Conservation (phyloP, 306 rosid genomes). For the Malus orientalis region DNA sequence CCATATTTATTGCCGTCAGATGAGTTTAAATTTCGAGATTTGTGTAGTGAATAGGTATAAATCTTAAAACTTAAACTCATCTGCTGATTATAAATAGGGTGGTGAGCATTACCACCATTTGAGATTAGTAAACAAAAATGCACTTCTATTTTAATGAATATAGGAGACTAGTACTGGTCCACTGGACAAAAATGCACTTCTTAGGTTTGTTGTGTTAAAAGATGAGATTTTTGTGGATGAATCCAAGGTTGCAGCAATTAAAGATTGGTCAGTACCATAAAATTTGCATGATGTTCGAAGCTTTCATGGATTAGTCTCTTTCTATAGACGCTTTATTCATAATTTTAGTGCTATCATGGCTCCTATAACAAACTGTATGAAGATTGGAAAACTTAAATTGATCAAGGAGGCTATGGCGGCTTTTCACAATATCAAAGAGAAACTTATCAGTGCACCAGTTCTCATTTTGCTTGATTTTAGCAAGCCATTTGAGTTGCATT, state of each 20-base stretch:
- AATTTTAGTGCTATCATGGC: neutral
- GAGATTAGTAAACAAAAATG: too few species aligned
- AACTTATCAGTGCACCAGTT: neutral
- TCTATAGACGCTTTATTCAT: neutral
- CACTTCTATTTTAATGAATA: too few species aligned
- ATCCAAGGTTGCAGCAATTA: neutral
- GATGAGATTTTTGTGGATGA: neutral
- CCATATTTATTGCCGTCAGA: too few species aligned
- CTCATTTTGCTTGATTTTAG: neutral
- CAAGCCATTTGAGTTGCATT: neutral
- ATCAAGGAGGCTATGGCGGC: neutral
- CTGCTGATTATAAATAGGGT: too few species aligned
- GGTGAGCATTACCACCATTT: too few species aligned
- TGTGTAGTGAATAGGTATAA: too few species aligned
- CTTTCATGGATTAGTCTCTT: conserved; percentile 2
- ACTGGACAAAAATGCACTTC: too few species aligned
- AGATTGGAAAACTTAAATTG: neutral
- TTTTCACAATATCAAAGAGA: neutral
- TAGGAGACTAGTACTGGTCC: too few species aligned
- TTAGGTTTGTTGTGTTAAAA: neutral
- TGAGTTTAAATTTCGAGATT: too few species aligned
- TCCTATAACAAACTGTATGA: neutral
- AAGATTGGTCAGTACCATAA: neutral
- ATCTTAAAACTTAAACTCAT: too few species aligned
- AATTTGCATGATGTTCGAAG: neutral